phyloP scores from a whole-genome alignment of 2,329 filamentous ascomycete species.

The Aspergillus ruber region DNA sequence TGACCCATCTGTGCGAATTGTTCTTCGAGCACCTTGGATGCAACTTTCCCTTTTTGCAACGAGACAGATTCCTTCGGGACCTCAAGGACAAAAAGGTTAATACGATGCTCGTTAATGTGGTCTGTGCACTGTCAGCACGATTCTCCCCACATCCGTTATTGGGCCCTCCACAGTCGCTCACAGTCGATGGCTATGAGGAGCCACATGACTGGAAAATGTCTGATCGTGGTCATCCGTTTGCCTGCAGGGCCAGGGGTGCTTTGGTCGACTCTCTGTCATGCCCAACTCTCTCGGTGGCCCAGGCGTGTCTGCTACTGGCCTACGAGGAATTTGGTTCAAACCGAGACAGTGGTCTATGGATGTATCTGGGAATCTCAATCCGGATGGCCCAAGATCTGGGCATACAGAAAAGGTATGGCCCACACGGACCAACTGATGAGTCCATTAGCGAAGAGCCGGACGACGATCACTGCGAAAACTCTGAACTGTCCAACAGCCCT shows the following conservation, averaged over 20 bases:
- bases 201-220: conserved; percentile 41
- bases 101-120: conserved; percentile 76
- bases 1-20: conserved; percentile 67
- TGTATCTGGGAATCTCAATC: conserved; percentile 85
- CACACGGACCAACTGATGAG: conserved; percentile 50
- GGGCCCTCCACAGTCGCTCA: conserved; percentile 45
- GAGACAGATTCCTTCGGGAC: conserved; percentile 65
- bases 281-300: conserved; percentile 74
- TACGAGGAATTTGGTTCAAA: conserved; percentile 86
- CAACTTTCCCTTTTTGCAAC: conserved; percentile 75
- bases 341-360: conserved; percentile 85
- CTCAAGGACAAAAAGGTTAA: conserved; percentile 76
- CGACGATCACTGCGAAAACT: conserved; percentile 38
- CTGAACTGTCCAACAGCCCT: conserved; percentile 27
- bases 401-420: conserved; percentile 65
- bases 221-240: conserved; percentile 70
- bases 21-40: conserved; percentile 80
- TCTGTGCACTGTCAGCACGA: conserved; percentile 73
- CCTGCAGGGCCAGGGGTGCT: conserved; percentile 73
- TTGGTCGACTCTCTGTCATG: conserved; percentile 78
- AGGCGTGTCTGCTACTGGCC: conserved; percentile 74
- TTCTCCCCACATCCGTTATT: conserved; percentile 61
- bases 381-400: conserved; percentile 75
- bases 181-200: conserved; percentile 36
- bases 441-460: conserved; percentile 42